A percentile compares a stretch with the other conserved stretches of the same genome.
Conservation (phyloP, 768 basidiomycete genomes). For the Kwoniella sp. region DNA sequence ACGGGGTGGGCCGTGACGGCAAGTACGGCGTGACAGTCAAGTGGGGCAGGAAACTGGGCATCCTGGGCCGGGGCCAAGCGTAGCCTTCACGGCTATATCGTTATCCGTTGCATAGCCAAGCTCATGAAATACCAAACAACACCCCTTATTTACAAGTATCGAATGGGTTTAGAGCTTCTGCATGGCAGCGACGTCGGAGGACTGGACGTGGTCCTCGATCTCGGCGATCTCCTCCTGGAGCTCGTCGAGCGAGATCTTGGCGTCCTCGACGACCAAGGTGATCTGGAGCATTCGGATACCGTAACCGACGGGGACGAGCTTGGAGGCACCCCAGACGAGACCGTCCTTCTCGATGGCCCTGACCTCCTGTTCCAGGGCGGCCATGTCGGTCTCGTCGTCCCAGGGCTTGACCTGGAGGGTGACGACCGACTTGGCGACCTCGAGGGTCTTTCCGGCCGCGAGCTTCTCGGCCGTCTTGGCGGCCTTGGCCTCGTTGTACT, state of each 20-base stretch:
- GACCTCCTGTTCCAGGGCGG: slow-evolving; percentile 71
- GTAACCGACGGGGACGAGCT: slow-evolving; percentile 86
- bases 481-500: slow-evolving; percentile 90
- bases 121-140: not conserved
- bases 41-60: slow-evolving; percentile 20
- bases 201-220: slow-evolving; percentile 62
- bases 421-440: slow-evolving; percentile 75
- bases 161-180: slow-evolving; percentile 40
- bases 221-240: slow-evolving; percentile 85
- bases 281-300: slow-evolving; percentile 87
- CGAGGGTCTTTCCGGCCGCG: slow-evolving; percentile 49
- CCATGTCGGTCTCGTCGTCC: slow-evolving; percentile 99
- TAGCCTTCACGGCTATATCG: no score
- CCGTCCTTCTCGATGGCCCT: slow-evolving; percentile 83
- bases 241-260: slow-evolving; percentile 85
- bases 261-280: slow-evolving; percentile 74
- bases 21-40: slow-evolving; percentile 21
- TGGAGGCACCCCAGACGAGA: slow-evolving; percentile 92
- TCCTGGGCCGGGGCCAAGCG: no score
- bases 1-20: slow-evolving; percentile 20
- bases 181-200: slow-evolving; percentile 71
- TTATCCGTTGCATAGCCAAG: no score
- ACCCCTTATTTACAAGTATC: not conserved
- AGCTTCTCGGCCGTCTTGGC: slow-evolving; percentile 81
- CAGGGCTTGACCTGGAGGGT: slow-evolving; percentile 98